A percentile compares a stretch with the other conserved stretches of the same genome.
phyloP scores from a whole-genome alignment of 2,329 filamentous ascomycete species.

The Zymoseptoria tritici region DNA sequence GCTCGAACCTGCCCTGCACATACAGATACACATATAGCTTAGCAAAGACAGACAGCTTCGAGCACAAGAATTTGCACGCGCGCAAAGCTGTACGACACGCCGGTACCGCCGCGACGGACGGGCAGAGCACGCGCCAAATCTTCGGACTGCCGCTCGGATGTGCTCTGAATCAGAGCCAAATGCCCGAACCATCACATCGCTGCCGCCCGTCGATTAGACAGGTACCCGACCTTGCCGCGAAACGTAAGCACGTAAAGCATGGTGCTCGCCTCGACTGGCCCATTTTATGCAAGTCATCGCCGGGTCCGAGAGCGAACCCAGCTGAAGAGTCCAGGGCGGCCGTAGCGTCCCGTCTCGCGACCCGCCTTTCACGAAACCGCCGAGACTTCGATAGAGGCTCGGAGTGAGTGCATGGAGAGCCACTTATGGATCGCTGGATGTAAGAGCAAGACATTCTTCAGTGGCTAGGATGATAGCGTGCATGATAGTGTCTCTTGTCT shows the following conservation, averaged over 20 bases:
- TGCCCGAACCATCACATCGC: not conserved
- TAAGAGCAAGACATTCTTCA: not conserved
- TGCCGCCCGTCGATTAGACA: not conserved
- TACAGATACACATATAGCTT: not conserved
- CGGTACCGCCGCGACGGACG: not conserved
- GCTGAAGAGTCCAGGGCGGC: not conserved
- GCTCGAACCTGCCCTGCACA: not conserved
- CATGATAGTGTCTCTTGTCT: not conserved
- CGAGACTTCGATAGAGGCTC: not conserved
- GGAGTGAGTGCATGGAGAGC: not conserved
- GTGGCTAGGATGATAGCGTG: not conserved
- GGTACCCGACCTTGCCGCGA: not conserved
- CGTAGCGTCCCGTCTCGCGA: not conserved
- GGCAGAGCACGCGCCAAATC: not conserved
- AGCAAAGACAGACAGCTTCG: not conserved
- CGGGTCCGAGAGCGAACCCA: not conserved
- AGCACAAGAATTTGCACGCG: not conserved
- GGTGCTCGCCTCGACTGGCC: not conserved
- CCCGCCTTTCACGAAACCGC: not conserved
- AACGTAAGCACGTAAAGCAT: not conserved
- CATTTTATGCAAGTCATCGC: not conserved
- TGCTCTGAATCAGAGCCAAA: not conserved
- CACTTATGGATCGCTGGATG: not conserved
- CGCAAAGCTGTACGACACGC: not conserved
- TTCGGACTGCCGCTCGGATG: not conserved